These are phyloP conservation scores for Lichtheimia ornata DNA, from an alignment of 371 early-diverging fungal species.

Conservation along the genomic window DNA sequence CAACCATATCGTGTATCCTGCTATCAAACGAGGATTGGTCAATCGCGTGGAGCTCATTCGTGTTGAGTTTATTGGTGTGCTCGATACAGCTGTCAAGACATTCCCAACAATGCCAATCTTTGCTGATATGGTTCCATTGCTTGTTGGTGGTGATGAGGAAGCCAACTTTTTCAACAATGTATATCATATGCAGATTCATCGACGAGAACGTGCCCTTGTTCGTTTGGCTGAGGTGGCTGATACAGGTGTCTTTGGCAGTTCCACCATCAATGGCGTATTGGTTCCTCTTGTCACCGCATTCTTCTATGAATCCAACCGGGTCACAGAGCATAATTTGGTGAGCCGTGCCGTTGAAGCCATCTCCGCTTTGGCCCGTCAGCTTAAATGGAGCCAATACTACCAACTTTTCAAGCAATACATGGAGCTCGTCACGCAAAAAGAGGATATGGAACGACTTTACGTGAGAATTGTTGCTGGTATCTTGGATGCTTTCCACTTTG, in stretches of 20 bases:
- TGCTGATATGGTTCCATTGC: conserved; percentile 64
- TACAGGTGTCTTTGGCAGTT: conserved; percentile 43
- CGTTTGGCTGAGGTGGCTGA: conserved; percentile 68
- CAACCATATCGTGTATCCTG: conserved; percentile 69
- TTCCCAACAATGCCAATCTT: conserved; percentile 65
- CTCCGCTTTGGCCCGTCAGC: conserved; percentile 62
- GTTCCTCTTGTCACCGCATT: conserved; percentile 85
- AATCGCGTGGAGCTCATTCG: conserved; percentile 65
- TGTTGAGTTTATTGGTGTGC: conserved; percentile 66
- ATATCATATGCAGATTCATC: conserved; percentile 91
- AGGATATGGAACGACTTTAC: conserved; percentile 74
- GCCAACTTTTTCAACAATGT: conserved; percentile 89
- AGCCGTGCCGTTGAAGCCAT: conserved; percentile 79
- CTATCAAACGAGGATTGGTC: conserved; percentile 74
- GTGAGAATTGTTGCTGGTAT: conserved; percentile 79
- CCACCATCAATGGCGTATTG: conserved; percentile 74
- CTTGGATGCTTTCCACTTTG: conserved; percentile 91
- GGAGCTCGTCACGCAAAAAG: conserved; percentile 60
- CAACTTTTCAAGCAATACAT: conserved; percentile 73
- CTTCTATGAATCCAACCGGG: conserved; percentile 76
- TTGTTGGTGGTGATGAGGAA: conserved; percentile 72
- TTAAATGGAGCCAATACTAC: conserved; percentile 89
- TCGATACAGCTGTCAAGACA: conserved; percentile 64
- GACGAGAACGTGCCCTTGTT: conserved; percentile 81
- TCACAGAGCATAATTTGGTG: conserved; percentile 72